Conservation (phyloP, 805 yeast genomes). For the Hagleromyces aurorensis region DNA sequence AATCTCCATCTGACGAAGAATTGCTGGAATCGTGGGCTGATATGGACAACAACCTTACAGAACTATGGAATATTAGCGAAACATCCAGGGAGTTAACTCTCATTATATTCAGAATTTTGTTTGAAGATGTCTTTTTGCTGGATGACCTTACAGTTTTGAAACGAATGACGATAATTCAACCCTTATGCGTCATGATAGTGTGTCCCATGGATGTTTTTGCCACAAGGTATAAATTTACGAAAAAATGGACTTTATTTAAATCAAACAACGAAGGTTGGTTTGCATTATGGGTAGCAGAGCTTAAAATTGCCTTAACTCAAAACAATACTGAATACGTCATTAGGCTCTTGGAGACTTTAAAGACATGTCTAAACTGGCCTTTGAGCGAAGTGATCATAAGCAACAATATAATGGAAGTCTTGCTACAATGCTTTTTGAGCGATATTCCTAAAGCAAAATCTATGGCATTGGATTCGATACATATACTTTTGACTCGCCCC, state of each 20-base stretch:
- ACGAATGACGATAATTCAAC: constrained; percentile 66
- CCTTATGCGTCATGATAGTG: constrained; percentile 76
- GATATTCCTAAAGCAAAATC: constrained; percentile 64
- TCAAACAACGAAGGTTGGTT: constrained; percentile 83
- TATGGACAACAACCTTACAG: constrained; percentile 73
- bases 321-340: constrained; percentile 46
- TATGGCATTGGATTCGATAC: constrained; percentile 84
- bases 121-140: constrained; percentile 85
- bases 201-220: constrained; percentile 62
- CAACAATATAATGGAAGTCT: constrained; percentile 55
- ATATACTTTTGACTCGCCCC: constrained; percentile 74
- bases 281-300: constrained; percentile 52
- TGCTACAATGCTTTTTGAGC: constrained; percentile 51
- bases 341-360: constrained; percentile 70
- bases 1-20: constrained; percentile 33
- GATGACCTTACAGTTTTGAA: constrained; percentile 88
- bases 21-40: constrained; percentile 67
- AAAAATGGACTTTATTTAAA: constrained; percentile 45
- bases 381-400: constrained; percentile 64
- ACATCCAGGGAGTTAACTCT: constrained; percentile 69
- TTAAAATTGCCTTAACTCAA: constrained; percentile 39
- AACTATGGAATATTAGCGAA: constrained; percentile 60
- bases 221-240: constrained; percentile 50
- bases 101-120: constrained; percentile 72
- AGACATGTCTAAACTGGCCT: constrained; percentile 88